These are phyloP conservation scores for Verticillium alfalfae DNA, from an alignment of 2,329 filamentous ascomycete genomes.

Conservation along the genomic window DNA sequence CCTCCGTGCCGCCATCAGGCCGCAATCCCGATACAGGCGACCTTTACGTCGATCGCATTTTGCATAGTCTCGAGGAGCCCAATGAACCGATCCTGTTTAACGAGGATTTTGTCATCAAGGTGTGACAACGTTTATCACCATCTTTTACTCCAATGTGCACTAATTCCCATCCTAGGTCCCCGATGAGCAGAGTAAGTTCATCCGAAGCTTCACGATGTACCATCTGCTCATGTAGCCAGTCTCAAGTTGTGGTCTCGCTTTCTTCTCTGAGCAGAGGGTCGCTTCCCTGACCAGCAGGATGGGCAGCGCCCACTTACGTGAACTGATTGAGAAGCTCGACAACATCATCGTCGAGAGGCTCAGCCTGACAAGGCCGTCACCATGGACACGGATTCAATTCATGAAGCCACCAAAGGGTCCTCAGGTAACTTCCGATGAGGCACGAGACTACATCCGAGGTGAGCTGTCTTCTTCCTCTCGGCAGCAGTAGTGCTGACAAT, in stretches of 20 bases:
- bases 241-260: slow-evolving; percentile 19
- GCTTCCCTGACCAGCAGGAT: slow-evolving; percentile 15
- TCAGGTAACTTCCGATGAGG: neutral
- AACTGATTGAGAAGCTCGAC: slow-evolving; percentile 11
- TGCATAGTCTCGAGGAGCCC: neutral
- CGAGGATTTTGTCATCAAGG: neutral
- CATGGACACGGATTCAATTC: neutral
- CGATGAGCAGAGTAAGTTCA: neutral
- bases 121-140: neutral
- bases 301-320: slow-evolving; percentile 7
- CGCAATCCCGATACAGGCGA: neutral
- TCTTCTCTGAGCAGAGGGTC: slow-evolving; percentile 26
- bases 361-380: neutral
- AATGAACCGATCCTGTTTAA: neutral
- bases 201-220: neutral
- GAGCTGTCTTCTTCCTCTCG: too few species aligned
- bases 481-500: too few species aligned
- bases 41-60: neutral
- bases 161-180: neutral
- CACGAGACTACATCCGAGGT: neutral
- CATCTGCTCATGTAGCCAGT: slow-evolving; percentile 1
- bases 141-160: neutral
- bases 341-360: slow-evolving; percentile 4
- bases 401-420: neutral
- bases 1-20: neutral